phyloP scores from a whole-genome alignment of 441 rosid genomes.

The Adansonia rubrostipa region DNA sequence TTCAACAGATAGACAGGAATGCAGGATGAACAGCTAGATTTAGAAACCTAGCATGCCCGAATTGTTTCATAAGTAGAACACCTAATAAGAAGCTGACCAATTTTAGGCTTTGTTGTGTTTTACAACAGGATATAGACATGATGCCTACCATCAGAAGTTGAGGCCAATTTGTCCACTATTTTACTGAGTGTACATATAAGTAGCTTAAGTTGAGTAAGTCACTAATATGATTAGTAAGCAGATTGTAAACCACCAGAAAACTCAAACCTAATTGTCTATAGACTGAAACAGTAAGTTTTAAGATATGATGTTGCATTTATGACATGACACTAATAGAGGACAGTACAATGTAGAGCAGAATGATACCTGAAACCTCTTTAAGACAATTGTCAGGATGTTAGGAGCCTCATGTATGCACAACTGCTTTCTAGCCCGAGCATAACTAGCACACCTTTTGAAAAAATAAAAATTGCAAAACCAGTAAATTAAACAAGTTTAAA shows the following conservation, averaged over 20 bases:
- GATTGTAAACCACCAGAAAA: background rate
- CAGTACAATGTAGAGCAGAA: constrained; percentile 12
- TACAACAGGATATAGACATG: background rate
- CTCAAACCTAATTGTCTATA: background rate
- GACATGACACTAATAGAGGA: background rate
- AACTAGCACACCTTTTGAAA: constrained; percentile 66
- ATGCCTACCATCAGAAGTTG: background rate
- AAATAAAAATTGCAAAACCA: background rate
- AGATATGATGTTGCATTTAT: background rate
- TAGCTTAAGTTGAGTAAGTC: background rate
- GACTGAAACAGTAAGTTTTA: background rate
- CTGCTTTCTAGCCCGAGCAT: constrained; percentile 82
- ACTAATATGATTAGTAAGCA: background rate
- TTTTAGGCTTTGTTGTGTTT: background rate
- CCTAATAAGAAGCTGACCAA: background rate
- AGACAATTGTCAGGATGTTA: constrained; percentile 82
- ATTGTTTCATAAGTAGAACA: background rate
- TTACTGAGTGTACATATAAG: background rate
- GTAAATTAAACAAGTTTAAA: constrained; percentile 22
- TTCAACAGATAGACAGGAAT: background rate
- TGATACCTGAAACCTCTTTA: constrained; percentile 86
- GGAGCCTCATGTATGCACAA: constrained; percentile 86
- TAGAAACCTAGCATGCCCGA: background rate
- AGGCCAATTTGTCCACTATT: background rate
- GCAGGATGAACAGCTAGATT: background rate